Percentiles rank a stretch among this genome's conserved stretches.
phyloP scores from a whole-genome alignment of 495 filamentous ascomycete species.

The Immersiella caudata region DNA sequence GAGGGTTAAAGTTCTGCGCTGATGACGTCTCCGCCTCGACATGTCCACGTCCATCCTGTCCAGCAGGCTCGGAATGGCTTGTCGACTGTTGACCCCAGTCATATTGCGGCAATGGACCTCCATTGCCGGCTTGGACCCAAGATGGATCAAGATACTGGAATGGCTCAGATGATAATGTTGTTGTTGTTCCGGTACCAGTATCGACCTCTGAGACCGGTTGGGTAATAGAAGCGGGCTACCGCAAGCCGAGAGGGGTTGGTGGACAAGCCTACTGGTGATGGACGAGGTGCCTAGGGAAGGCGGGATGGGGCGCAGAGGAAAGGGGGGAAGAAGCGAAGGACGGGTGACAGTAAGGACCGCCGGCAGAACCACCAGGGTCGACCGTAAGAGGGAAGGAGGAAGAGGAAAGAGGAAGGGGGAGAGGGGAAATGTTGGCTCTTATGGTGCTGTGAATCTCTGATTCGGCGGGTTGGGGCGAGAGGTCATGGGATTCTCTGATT shows the following conservation, averaged over 20 bases:
- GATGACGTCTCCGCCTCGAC: constrained; percentile 18
- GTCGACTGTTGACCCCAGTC: constrained; percentile 9
- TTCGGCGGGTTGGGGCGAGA: background rate
- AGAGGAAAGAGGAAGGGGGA: constrained; percentile 18
- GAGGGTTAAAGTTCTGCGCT: constrained; percentile 16
- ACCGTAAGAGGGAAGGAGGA: no score
- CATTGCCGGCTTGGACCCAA: constrained; percentile 16
- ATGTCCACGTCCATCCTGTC: constrained; percentile 19
- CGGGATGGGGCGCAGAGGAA: constrained; percentile 2
- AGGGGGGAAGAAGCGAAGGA: constrained; percentile 13
- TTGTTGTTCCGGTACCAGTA: constrained; percentile 3
- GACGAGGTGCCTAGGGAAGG: background rate
- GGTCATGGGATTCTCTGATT: background rate
- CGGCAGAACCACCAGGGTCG: constrained; percentile 19
- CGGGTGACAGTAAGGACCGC: constrained; percentile 5
- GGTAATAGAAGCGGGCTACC: constrained; percentile 14
- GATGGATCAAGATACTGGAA: constrained; percentile 13
- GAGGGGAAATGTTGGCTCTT: background rate
- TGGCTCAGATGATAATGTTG: background rate
- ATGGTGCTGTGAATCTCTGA: background rate
- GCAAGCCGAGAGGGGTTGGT: constrained; percentile 4
- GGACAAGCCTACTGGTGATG: constrained; percentile 9
- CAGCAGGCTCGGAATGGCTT: constrained; percentile 18
- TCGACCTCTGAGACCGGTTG: constrained; percentile 12
- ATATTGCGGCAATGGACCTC: constrained; percentile 17